A percentile compares a stretch with the other conserved stretches of the same genome.
phyloP scores from a whole-genome alignment of 495 filamentous ascomycete genomes.

The Aspergillus egyptiacus region DNA sequence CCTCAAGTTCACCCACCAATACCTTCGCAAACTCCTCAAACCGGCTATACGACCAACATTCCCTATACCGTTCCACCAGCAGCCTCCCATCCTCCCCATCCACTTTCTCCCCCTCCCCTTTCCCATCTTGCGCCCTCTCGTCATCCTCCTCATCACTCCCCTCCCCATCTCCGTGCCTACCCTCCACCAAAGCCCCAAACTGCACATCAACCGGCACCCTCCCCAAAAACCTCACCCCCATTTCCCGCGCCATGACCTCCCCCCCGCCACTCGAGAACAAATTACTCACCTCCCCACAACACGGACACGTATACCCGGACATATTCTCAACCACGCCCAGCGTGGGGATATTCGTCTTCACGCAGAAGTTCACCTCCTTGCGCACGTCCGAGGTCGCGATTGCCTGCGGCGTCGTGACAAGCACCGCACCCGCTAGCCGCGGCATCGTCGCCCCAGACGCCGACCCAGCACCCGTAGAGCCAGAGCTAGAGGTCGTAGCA shows the following conservation, averaged over 20 bases:
- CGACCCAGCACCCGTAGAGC: too few relatives aligned
- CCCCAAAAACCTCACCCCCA: slow-evolving; percentile 76
- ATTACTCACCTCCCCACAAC: slow-evolving; percentile 89
- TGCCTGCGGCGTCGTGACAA: slow-evolving; percentile 95
- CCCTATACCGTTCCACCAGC: slow-evolving; percentile 72
- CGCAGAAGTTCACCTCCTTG: slow-evolving; percentile 95
- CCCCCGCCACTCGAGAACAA: slow-evolving; percentile 88
- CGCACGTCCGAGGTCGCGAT: slow-evolving; percentile 88
- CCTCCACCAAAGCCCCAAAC: slow-evolving; percentile 62
- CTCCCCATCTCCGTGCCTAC: slow-evolving; percentile 32
- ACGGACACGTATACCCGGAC: slow-evolving; percentile 92
- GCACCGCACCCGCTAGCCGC: slow-evolving; percentile 70
- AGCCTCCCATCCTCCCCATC: slow-evolving; percentile 44
- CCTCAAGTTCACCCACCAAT: slow-evolving; percentile 44
- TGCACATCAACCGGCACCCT: slow-evolving; percentile 81
- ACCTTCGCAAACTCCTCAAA: slow-evolving; percentile 63
- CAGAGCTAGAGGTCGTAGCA: slow-evolving; percentile 24
- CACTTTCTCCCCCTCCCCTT: slow-evolving; percentile 36
- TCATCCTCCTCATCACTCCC: slow-evolving; percentile 35
- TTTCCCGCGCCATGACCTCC: slow-evolving; percentile 81
- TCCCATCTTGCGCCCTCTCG: slow-evolving; percentile 33
- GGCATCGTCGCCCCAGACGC: slow-evolving; percentile 29
- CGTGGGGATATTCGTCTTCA: slow-evolving; percentile 73
- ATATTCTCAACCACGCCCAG: slow-evolving; percentile 96
- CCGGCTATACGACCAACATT: slow-evolving; percentile 66